Conservation (phyloP, 2,329 filamentous ascomycete species). For the Orbilia oligospora region DNA sequence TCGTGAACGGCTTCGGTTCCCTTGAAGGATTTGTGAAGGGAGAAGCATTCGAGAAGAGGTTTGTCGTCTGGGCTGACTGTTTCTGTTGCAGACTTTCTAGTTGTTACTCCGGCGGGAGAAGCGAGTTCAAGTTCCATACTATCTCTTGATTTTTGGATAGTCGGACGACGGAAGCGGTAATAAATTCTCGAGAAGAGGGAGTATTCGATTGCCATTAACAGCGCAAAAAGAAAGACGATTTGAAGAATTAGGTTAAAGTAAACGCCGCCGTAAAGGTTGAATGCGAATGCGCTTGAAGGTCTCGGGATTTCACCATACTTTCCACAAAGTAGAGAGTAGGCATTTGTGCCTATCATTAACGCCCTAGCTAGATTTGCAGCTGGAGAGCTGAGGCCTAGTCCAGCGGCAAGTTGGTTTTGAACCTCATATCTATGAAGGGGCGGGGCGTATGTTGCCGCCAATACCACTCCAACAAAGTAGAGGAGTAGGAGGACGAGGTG, state of each 20-base stretch:
- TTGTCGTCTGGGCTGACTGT: slow-evolving; percentile 76
- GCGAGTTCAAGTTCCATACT: slow-evolving; percentile 67
- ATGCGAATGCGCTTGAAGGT: slow-evolving; percentile 75
- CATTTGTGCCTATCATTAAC: slow-evolving; percentile 82
- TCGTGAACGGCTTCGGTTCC: slow-evolving; percentile 85
- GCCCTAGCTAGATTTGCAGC: slow-evolving; percentile 81
- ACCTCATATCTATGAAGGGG: slow-evolving; percentile 77
- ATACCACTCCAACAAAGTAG: slow-evolving; percentile 80
- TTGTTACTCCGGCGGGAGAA: not conserved
- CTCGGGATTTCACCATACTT: slow-evolving; percentile 73
- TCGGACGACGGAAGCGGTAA: slow-evolving; percentile 64
- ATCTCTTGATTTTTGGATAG: slow-evolving; percentile 67
- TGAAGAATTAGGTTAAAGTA: slow-evolving; percentile 87
- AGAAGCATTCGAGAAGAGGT: slow-evolving; percentile 78
- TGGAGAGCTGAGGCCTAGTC: slow-evolving; percentile 80
- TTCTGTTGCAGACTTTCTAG: slow-evolving; percentile 64
- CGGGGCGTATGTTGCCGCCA: slow-evolving; percentile 80
- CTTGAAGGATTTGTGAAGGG: slow-evolving; percentile 86
- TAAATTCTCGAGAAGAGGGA: slow-evolving; percentile 70
- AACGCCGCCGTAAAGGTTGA: slow-evolving; percentile 80
- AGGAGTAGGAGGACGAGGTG: slow-evolving; percentile 77
- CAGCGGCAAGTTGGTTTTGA: slow-evolving; percentile 80
- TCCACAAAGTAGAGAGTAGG: slow-evolving; percentile 84
- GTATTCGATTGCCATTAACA: slow-evolving; percentile 85
- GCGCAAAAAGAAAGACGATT: slow-evolving; percentile 77